Evolutionary conservation across 306 rosid species (phyloP), one percentile per base, ranked within the genome.

Genomic region (Canavalia gladiata): DNA sequence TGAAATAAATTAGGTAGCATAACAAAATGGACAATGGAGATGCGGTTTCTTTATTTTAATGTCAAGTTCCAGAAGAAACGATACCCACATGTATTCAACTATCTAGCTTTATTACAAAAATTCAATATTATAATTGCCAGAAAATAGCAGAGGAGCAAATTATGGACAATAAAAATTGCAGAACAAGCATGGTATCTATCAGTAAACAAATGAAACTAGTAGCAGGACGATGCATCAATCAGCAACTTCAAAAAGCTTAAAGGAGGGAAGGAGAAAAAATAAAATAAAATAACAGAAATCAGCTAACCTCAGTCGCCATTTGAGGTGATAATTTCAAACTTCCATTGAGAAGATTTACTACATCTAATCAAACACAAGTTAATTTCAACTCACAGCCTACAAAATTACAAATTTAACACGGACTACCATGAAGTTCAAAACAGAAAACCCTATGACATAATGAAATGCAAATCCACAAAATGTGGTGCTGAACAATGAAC

Each of bases 311-410:
- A 42, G 39, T 13, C 39, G 30, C 74, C 76, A 75, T 56, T n/a
- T 25, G 47, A 45, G 68, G 18, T 55, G 57, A 45, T 30, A 41
- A 64, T 42, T 49, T 56, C 72, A 84, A 63, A 54, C 68, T 41
- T 59, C 47, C 47, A 49, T 68, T 35, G 49, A 54, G 54, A 59
- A 81, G 73, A 62, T 59, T 78, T 11, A 76, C 75, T 46, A 68
- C 69, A 85, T 75, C 67, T 47, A 62, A 81, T 75, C 52, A 71
- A 88, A 75, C 84, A 81, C 8, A 33, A 86, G 72, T 57, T 76
- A 79, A 80, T 56, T 86, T 82, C 85, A 85, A 83, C 84, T 87
- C 92, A 87, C 89, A 88, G 68, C 94, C 92, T 90, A 85, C 87
- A 81, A 85, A 86, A 86, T 78, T 88, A 90, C 86, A 89, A 78